Conservation (phyloP, 2,329 filamentous ascomycete genomes). For the Fusarium praegraminearum region DNA sequence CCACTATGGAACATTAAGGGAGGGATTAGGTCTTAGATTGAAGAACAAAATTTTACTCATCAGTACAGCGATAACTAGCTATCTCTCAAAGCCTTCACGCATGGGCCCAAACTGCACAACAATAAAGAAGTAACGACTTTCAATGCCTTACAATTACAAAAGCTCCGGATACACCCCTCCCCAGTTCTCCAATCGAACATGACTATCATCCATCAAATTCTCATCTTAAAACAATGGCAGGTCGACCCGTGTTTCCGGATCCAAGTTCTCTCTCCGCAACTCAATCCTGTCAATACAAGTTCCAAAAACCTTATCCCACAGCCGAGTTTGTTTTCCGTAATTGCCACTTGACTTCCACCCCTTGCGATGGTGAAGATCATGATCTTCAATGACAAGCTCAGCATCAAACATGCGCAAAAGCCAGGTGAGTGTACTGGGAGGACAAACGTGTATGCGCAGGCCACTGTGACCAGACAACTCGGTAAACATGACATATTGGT, state of each 20-base stretch:
- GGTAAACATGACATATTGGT: background rate
- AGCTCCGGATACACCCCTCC: background rate
- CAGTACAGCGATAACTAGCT: too few relatives aligned
- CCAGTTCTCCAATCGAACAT: background rate
- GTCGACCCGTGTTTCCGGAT: background rate
- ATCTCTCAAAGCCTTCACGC: background rate
- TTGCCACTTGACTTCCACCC: background rate
- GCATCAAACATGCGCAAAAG: background rate
- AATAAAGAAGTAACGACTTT: background rate
- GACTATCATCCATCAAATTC: background rate
- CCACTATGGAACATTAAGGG: background rate
- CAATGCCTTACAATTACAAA: background rate
- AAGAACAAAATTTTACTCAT: too few relatives aligned
- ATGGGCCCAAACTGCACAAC: background rate
- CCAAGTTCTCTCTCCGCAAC: background rate
- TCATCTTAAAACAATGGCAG: background rate
- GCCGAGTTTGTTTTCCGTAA: background rate
- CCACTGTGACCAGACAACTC: background rate
- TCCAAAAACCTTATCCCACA: background rate
- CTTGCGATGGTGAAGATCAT: background rate
- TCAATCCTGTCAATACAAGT: background rate
- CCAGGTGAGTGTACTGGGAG: background rate
- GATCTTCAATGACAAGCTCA: background rate
- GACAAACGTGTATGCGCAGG: background rate
- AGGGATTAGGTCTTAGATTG: background rate